Evolutionary conservation across 129 eudicot species (phyloP).

Genomic region (Calendula officinalis): DNA sequence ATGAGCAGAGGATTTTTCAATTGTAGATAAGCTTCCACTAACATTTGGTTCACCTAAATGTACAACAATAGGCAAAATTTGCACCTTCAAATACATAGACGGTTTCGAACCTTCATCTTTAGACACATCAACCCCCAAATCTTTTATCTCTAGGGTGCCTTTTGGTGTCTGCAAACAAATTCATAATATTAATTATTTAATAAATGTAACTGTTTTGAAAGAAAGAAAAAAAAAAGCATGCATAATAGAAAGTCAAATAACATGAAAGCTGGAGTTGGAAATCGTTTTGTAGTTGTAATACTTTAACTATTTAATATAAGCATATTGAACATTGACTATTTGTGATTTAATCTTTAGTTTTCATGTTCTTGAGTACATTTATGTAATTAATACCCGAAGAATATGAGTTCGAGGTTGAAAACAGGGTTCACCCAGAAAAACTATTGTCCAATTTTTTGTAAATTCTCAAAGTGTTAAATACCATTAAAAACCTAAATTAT

Average conservation of each 20-base stretch:
- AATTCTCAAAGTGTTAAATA: too few relatives aligned
- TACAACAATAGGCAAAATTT: constrained; percentile 59
- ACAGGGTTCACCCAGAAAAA: too few relatives aligned
- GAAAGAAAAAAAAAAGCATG: neutral
- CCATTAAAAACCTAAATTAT: too few relatives aligned
- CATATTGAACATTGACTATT: neutral
- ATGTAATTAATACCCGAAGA: neutral
- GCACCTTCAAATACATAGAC: constrained; percentile 67
- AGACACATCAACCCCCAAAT: constrained; percentile 63
- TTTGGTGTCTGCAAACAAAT: constrained; percentile 69
- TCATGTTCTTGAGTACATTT: neutral
- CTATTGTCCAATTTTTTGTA: too few relatives aligned
- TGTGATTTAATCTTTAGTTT: neutral
- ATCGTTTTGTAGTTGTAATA: neutral
- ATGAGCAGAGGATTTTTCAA: constrained; percentile 50
- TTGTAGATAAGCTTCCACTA: constrained; percentile 30
- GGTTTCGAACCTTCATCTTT: constrained; percentile 75
- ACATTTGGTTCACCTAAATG: constrained; percentile 49
- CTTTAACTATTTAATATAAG: neutral
- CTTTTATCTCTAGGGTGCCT: constrained; percentile 72
- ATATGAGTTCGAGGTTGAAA: neutral
- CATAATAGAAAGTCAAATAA: constrained; percentile 4
- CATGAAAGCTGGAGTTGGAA: neutral
- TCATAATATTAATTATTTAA: constrained; percentile 1
- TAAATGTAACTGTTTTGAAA: neutral